phyloP scores from a whole-genome alignment of 495 filamentous ascomycete species.

The Neurospora sp. region DNA sequence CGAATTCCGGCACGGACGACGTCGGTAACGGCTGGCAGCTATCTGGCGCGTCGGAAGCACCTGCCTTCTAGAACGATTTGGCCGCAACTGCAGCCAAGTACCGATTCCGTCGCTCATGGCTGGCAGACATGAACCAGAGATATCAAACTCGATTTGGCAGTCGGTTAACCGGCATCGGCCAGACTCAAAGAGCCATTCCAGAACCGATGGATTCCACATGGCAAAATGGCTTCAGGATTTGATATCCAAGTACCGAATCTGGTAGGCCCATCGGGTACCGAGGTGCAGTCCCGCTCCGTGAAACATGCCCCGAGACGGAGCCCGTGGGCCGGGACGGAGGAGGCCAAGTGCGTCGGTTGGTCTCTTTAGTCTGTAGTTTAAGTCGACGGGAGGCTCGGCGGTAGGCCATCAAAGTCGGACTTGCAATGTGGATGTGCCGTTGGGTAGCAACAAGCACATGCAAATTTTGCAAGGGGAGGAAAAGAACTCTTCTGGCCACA shows the following conservation, averaged over 20 bases:
- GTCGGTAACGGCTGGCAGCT: background rate
- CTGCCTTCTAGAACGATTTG: background rate
- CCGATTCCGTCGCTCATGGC: background rate
- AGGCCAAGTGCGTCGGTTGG: background rate
- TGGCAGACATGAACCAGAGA: background rate
- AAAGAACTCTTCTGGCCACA: background rate
- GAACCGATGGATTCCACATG: background rate
- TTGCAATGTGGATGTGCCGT: background rate
- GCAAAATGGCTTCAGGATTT: background rate
- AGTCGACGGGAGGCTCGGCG: background rate
- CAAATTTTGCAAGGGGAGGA: background rate
- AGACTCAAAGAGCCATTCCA: background rate
- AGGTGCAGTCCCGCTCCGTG: background rate
- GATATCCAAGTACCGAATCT: background rate
- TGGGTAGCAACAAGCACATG: background rate
- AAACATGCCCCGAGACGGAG: background rate
- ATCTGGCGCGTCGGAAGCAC: background rate
- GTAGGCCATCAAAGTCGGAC: background rate
- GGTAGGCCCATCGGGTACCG: background rate
- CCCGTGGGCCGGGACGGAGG: background rate
- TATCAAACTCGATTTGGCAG: background rate
- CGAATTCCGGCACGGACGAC: background rate
- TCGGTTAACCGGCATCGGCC: background rate
- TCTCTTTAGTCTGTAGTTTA: background rate
- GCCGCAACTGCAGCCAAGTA: background rate